phyloP scores from a whole-genome alignment of 305 asterid genomes.

The Salvia sclarea region DNA sequence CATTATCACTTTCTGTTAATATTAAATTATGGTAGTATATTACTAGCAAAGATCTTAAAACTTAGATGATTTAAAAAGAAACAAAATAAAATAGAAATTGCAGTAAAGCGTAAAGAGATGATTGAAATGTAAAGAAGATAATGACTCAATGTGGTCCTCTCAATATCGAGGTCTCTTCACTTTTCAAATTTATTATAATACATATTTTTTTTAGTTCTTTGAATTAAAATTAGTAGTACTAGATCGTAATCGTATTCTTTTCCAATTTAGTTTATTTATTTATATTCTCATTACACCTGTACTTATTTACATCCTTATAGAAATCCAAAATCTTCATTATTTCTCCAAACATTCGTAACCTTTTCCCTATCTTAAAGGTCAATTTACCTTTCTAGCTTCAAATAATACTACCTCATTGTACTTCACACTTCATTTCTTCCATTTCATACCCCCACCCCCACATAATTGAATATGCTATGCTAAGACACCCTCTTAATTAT shows the following conservation, averaged over 20 bases:
- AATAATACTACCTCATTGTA: neutral
- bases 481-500: neutral
- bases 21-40: too few relatives aligned
- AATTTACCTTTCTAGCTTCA: neutral
- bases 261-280: too few relatives aligned
- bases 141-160: neutral
- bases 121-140: neutral
- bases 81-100: too few relatives aligned
- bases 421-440: neutral
- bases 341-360: neutral
- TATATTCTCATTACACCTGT: too few relatives aligned
- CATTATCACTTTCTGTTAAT: too few relatives aligned
- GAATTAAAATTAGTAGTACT: neutral
- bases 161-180: neutral
- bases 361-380: neutral
- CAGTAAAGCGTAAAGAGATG: neutral
- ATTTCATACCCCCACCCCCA: too few relatives aligned
- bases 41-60: too few relatives aligned
- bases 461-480: too few relatives aligned
- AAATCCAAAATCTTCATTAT: neutral
- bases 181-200: neutral
- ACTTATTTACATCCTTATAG: too few relatives aligned
- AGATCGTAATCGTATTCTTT: too few relatives aligned
- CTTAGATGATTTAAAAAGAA: too few relatives aligned
- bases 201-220: neutral